Evolutionary conservation across 768 basidiomycete genomes (phyloP), one percentile per base, ranked within the genome.

Genomic region (Termitomyces sp.): DNA sequence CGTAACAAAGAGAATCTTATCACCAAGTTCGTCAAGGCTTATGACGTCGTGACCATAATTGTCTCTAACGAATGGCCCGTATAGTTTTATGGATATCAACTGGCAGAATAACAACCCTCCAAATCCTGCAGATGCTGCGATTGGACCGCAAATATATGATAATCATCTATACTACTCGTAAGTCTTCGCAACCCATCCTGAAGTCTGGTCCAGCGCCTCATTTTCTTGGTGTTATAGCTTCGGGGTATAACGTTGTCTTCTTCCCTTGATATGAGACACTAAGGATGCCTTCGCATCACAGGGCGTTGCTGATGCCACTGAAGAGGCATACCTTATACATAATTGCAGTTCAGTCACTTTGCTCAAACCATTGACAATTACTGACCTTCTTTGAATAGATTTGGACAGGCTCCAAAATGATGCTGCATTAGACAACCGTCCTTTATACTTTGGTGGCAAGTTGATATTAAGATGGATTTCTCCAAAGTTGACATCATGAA

Each of bases 81-180:
- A 5, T 63, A 92, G 89, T 63, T 91, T 91, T 68, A 91, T 91
- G 89, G 89, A 93, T 63, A 66, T 88, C 50, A 84, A 82, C 60
- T 93, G 91, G 91, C 91, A 93, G 66, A 70, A 76, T 68, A 79
- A 86, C 65, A 78, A 82, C 70, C 87, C 84, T 18, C 13, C 87
- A 5, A 93, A 93, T 66, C 91, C 91, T 14, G 83, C 85, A 7
- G 76, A 83, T 52, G 89, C 86, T 28, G 78, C 79, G 5, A 79
- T 80, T 46, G 91, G 91, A 1, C 87, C 89, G 13, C 87, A 88
- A 64, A 74, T 73, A 28, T 93, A 92, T 63, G 91, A 93, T 64
- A 88, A 90, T 56, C 91, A 92, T 70, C 67, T 93, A 16, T 93
- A 91, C 68, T 91, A 89, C 66, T 82, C 76, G 84, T 88, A 66